phyloP scores from a whole-genome alignment of 2,329 filamentous ascomycete species.

The Colletotrichum horii region DNA sequence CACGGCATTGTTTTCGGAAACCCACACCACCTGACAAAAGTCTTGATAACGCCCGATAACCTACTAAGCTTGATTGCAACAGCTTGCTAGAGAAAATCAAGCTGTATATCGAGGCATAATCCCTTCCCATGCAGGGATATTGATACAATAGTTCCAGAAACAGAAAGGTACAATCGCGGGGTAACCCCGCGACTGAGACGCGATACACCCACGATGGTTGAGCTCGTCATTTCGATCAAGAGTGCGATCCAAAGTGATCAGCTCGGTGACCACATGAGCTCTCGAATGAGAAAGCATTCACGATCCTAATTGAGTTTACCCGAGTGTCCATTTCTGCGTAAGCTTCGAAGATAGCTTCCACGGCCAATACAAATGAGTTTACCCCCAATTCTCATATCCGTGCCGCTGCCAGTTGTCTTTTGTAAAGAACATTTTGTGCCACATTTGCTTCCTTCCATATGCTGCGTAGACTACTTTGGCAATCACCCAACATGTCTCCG shows the following conservation, averaged over 20 bases:
- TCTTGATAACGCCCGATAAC: neutral
- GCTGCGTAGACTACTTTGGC: neutral
- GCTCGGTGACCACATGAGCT: neutral
- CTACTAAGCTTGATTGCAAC: neutral
- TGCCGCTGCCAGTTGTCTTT: neutral
- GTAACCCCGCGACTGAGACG: neutral
- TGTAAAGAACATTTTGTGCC: neutral
- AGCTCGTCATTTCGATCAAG: neutral
- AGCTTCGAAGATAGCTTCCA: neutral
- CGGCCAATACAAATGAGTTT: neutral
- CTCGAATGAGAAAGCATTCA: neutral
- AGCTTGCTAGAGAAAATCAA: neutral
- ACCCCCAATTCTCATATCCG: neutral
- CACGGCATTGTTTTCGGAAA: neutral
- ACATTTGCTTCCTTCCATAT: neutral
- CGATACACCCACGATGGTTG: neutral
- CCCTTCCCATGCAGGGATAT: neutral
- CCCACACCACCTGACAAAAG: neutral
- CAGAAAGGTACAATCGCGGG: neutral
- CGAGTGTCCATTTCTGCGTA: neutral
- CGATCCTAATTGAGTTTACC: neutral
- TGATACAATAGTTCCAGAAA: neutral
- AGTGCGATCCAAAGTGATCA: neutral
- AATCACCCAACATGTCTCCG: conserved; percentile 1
- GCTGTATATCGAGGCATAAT: neutral